Evolutionary conservation across 306 rosid species (phyloP).

Genomic region (Arachis stenosperma): DNA sequence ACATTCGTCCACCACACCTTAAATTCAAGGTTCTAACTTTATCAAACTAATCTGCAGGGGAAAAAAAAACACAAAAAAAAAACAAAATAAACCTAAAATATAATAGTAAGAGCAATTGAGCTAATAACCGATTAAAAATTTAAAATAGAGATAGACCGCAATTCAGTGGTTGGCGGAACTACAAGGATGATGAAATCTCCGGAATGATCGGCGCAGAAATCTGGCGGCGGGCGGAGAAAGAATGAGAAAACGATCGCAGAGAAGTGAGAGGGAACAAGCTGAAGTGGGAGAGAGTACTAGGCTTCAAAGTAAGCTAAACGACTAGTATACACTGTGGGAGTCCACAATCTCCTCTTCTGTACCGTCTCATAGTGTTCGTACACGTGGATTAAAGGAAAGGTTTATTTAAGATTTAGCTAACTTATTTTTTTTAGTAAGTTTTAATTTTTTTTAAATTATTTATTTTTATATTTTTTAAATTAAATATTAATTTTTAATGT

Average conservation of each 20-base stretch:
- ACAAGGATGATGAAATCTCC: background rate
- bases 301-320: background rate
- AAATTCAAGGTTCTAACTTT: slow-evolving; percentile 17
- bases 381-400: background rate
- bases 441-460: too few species aligned
- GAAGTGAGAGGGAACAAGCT: background rate
- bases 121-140: slow-evolving; percentile 27
- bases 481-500: too few species aligned
- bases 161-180: slow-evolving; percentile 17
- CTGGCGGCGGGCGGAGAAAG: slow-evolving; percentile 40
- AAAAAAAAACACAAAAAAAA: background rate
- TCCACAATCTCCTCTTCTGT: background rate
- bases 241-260: background rate
- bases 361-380: background rate
- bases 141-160: slow-evolving; percentile 22
- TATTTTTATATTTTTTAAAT: too few species aligned
- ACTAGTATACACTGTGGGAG: background rate
- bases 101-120: slow-evolving; percentile 25
- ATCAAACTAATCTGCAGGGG: slow-evolving; percentile 39
- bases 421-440: too few species aligned
- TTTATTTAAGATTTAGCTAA: too few species aligned
- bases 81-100: slow-evolving; percentile 23
- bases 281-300: background rate
- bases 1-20: slow-evolving; percentile 37
- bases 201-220: slow-evolving; percentile 43